These are phyloP conservation scores for Hortaea werneckii DNA, from an alignment of 2,329 filamentous ascomycete species.

Conservation along the genomic window DNA sequence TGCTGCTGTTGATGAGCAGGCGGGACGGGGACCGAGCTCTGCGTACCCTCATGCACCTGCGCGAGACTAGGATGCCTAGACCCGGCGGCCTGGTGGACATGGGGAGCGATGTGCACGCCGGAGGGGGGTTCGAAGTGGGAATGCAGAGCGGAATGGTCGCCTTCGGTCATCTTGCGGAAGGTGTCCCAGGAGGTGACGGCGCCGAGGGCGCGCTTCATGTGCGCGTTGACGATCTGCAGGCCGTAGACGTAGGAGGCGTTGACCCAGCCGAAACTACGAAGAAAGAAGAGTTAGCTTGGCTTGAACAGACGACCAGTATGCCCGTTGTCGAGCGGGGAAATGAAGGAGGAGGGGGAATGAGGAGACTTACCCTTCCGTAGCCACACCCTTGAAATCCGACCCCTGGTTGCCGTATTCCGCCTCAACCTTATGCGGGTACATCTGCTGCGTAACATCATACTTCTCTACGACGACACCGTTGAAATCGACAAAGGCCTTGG, in stretches of 20 bases:
- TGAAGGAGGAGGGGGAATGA: not conserved
- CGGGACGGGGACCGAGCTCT: not conserved
- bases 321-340: not conserved
- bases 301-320: no score
- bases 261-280: slow-evolving; percentile 83
- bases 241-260: slow-evolving; percentile 97
- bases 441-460: slow-evolving; percentile 85
- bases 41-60: slow-evolving; percentile 4
- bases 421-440: slow-evolving; percentile 87
- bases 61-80: not conserved
- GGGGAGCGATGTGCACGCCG: slow-evolving; percentile 2
- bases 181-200: slow-evolving; percentile 79
- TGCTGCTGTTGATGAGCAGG: no score
- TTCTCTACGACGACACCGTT: slow-evolving; percentile 98
- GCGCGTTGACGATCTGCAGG: slow-evolving; percentile 74
- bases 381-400: slow-evolving; percentile 86
- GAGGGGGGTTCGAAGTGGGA: not conserved
- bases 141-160: not conserved
- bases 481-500: slow-evolving; percentile 95
- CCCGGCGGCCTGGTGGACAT: slow-evolving; percentile 1
- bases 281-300: not conserved
- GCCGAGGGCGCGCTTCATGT: slow-evolving; percentile 81
- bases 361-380: slow-evolving; percentile 76
- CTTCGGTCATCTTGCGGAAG: slow-evolving; percentile 52
- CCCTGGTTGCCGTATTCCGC: slow-evolving; percentile 98